phyloP scores from a whole-genome alignment of 1,139 yeast genomes.

The Geotrichum carabidarum region DNA sequence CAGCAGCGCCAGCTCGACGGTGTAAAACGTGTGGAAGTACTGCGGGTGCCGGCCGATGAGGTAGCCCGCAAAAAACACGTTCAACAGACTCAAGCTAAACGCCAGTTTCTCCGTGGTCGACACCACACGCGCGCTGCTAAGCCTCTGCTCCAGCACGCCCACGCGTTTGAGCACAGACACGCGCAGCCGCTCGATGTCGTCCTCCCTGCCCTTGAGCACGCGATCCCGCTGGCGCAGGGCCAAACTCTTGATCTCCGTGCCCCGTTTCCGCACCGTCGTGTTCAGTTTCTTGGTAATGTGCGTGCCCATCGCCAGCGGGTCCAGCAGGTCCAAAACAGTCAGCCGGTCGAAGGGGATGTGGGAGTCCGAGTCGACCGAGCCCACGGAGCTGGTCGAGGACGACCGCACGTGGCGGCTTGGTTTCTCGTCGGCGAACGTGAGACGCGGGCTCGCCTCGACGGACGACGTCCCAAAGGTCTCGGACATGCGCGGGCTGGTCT shows the following conservation, averaged over 20 bases:
- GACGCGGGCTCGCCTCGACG: neutral
- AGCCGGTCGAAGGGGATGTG: slow-evolving; percentile 29
- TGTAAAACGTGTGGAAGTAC: slow-evolving; percentile 71
- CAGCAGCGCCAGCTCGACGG: slow-evolving; percentile 54
- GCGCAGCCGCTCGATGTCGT: slow-evolving; percentile 36
- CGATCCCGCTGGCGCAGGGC: slow-evolving; percentile 32
- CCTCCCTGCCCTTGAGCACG: slow-evolving; percentile 29
- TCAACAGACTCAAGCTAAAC: slow-evolving; percentile 66
- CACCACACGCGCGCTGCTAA: slow-evolving; percentile 37
- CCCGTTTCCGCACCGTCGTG: slow-evolving; percentile 29
- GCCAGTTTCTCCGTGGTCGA: slow-evolving; percentile 76
- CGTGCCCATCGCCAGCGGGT: slow-evolving; percentile 34
- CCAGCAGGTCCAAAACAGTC: slow-evolving; percentile 35
- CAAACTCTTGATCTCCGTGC: slow-evolving; percentile 31
- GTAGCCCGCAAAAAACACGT: slow-evolving; percentile 67
- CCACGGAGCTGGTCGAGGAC: slow-evolving; percentile 24
- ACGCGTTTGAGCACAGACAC: slow-evolving; percentile 38
- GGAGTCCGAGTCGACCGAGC: slow-evolving; percentile 25
- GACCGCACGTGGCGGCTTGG: neutral
- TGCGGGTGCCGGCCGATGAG: slow-evolving; percentile 74
- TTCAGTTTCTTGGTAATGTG: slow-evolving; percentile 31
- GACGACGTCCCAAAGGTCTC: neutral
- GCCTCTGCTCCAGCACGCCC: slow-evolving; percentile 53
- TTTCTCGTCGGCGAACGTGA: neutral
- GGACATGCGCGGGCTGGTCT: neutral